Percentiles rank a stretch among this genome's conserved stretches.
Evolutionary conservation across 768 basidiomycete species (phyloP).

Genomic region (Cytidiella melzeri): DNA sequence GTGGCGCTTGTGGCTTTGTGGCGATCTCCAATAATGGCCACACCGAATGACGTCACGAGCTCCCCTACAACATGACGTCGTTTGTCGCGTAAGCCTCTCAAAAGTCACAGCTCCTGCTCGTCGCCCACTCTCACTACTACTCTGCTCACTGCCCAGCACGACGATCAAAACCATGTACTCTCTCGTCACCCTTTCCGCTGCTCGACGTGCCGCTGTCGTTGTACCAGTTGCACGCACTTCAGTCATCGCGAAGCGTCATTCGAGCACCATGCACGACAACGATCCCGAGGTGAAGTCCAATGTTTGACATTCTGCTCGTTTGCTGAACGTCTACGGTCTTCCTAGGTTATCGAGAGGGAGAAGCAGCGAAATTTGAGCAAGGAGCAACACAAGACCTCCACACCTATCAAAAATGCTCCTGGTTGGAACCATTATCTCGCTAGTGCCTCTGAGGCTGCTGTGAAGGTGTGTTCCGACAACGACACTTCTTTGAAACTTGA

Average conservation of each 20-base stretch:
- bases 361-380: slow-evolving; percentile 28
- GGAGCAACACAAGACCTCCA: slow-evolving; percentile 29
- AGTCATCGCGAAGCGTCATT: slow-evolving; percentile 15
- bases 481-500: no score
- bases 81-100: no score
- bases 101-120: no score
- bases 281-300: slow-evolving; percentile 31
- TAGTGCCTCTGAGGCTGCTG: slow-evolving; percentile 28
- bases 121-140: background rate
- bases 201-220: slow-evolving; percentile 16
- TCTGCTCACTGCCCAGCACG: background rate
- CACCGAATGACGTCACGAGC: no score
- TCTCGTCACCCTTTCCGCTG: slow-evolving; percentile 17
- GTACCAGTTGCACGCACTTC: slow-evolving; percentile 14
- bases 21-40: no score
- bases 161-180: slow-evolving; percentile 20
- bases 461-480: slow-evolving; percentile 26
- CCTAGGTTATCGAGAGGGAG: slow-evolving; percentile 28
- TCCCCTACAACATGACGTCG: no score
- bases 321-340: background rate
- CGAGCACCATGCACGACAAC: slow-evolving; percentile 30
- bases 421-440: slow-evolving; percentile 35
- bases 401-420: slow-evolving; percentile 27
- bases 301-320: slow-evolving; percentile 2
- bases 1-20: no score